Percentiles rank a stretch among this genome's conserved stretches.
phyloP scores from a whole-genome alignment of 129 eudicot genomes.

The Artemisia tridentata region DNA sequence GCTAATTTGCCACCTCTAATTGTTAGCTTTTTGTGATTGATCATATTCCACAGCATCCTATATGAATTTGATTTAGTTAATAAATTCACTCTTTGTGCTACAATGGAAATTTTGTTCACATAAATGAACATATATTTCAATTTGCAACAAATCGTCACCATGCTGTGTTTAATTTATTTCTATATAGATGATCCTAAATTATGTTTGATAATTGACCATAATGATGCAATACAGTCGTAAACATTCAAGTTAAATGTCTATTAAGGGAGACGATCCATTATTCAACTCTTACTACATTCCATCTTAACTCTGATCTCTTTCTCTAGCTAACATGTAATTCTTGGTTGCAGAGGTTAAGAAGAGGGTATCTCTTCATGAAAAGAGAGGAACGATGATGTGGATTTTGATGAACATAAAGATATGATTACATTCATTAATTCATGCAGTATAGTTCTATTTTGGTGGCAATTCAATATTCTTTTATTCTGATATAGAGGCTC shows the following conservation, averaged over 20 bases:
- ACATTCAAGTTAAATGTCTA: not conserved
- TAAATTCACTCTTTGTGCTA: not conserved
- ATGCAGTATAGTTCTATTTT: slow-evolving; percentile 31
- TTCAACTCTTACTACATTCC: too few species aligned
- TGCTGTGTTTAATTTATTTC: too few species aligned
- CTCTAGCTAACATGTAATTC: not conserved
- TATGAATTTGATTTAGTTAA: not conserved
- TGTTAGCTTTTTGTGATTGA: too few species aligned
- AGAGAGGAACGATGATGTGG: slow-evolving; percentile 74
- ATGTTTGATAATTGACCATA: not conserved
- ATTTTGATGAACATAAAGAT: slow-evolving; percentile 34
- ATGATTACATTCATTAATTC: slow-evolving; percentile 29
- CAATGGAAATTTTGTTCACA: not conserved
- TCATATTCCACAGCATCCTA: too few species aligned
- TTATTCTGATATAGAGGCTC: slow-evolving; percentile 39
- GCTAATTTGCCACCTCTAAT: too few species aligned
- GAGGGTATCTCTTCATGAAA: slow-evolving; percentile 56
- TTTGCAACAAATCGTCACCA: not conserved
- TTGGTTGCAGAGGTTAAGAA: slow-evolving; percentile 70
- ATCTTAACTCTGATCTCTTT: not conserved
- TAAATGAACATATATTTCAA: not conserved
- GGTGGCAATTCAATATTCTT: slow-evolving; percentile 49
- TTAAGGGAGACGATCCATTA: too few species aligned
- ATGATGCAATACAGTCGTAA: not conserved
- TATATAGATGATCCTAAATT: not conserved